Conservation (phyloP, 1,284 basidiomycete genomes). For the Fomitopsis schrenkii region DNA sequence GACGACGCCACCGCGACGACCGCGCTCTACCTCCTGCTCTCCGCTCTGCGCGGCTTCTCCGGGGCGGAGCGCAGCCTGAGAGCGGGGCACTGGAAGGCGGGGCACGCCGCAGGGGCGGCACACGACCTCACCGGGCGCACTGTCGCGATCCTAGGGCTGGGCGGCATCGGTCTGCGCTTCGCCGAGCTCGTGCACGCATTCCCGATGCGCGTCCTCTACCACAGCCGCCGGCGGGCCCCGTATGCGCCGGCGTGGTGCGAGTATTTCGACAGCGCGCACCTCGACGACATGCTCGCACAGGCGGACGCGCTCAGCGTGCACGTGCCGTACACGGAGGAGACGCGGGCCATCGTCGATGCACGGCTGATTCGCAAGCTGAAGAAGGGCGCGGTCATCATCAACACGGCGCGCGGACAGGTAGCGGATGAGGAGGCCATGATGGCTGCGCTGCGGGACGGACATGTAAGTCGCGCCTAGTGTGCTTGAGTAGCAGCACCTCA, state of each 20-base stretch:
- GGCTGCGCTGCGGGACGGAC: constrained; percentile 79
- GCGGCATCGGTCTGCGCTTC: constrained; percentile 79
- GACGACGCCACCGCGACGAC: constrained; percentile 92
- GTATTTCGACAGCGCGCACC: constrained; percentile 57
- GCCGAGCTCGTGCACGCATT: constrained; percentile 70
- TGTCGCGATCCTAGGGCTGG: constrained; percentile 85
- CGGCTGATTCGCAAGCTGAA: constrained; percentile 79
- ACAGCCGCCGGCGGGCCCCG: constrained; percentile 58
- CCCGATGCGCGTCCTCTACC: constrained; percentile 87
- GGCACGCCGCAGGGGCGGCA: constrained; percentile 41
- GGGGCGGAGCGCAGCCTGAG: constrained; percentile 67
- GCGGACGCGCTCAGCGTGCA: constrained; percentile 83
- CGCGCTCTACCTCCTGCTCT: constrained; percentile 81
- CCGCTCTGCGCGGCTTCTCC: constrained; percentile 78
- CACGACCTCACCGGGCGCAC: constrained; percentile 79
- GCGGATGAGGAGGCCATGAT: constrained; percentile 88
- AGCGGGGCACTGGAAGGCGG: constrained; percentile 51
- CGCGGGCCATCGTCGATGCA: constrained; percentile 74
- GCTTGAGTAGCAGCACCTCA: constrained; percentile 1
- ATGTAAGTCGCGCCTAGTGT: constrained; percentile 43
- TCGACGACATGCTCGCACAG: constrained; percentile 70
- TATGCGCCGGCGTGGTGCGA: constrained; percentile 71
- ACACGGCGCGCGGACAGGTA: constrained; percentile 88
- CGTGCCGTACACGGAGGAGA: constrained; percentile 70
- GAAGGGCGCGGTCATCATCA: constrained; percentile 78